phyloP scores from a whole-genome alignment of 1,284 basidiomycete genomes.

The Cystobasidiaceae sp. region DNA sequence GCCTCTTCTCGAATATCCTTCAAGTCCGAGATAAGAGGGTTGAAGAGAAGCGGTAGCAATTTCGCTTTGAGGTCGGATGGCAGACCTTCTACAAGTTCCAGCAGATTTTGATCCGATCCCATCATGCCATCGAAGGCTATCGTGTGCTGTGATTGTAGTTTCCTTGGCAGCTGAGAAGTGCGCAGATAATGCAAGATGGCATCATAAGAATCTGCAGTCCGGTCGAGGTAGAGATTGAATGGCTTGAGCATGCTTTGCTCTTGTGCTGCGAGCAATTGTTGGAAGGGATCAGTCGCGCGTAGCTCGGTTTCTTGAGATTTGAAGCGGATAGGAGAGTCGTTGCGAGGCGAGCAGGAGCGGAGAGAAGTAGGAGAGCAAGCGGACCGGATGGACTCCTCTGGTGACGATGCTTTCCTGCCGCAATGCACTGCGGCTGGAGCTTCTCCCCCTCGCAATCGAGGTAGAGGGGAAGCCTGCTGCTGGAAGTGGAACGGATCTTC shows the following conservation, averaged over 20 bases:
- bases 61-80: background rate
- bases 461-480: background rate
- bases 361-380: background rate
- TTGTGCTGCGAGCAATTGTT: background rate
- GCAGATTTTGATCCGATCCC: background rate
- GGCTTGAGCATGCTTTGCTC: constrained; percentile 1
- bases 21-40: constrained; percentile 21
- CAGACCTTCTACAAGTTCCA: background rate
- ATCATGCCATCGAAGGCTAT: background rate
- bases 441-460: background rate
- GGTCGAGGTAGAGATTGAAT: constrained; percentile 24
- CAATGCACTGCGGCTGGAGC: background rate
- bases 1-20: constrained; percentile 29
- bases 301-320: background rate
- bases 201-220: constrained; percentile 12
- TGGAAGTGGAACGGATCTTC: constrained; percentile 20
- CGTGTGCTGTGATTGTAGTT: background rate
- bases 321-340: background rate
- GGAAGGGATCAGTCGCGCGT: background rate
- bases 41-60: constrained; percentile 15
- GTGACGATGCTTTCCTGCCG: background rate
- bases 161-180: constrained; percentile 6
- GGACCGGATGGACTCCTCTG: background rate
- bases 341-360: constrained; percentile 23
- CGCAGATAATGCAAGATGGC: constrained; percentile 30